A percentile compares a stretch with the other conserved stretches of the same genome.
phyloP scores from a whole-genome alignment of 257 asterid species.

The Rehmannia glutinosa region DNA sequence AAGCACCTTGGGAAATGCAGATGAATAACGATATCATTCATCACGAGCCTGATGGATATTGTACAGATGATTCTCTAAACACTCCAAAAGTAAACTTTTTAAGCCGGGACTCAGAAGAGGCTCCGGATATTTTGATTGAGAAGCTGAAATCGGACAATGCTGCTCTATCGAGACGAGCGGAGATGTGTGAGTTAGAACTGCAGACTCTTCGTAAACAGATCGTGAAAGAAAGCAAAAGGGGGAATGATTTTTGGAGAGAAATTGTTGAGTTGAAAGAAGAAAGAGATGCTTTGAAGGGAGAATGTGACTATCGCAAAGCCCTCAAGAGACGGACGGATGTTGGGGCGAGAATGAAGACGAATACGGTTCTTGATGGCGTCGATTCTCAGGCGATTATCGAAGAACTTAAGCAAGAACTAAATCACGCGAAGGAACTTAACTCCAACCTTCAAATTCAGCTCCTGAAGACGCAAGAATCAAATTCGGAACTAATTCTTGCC shows the following conservation, averaged over 20 bases:
- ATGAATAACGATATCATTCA: constrained; percentile 35
- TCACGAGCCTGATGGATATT: no score
- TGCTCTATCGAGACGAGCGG: constrained; percentile 64
- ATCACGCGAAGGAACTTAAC: constrained; percentile 62
- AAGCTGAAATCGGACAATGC: constrained; percentile 61
- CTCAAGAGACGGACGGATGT: constrained; percentile 25
- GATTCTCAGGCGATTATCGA: constrained; percentile 52
- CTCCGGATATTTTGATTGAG: constrained; percentile 38
- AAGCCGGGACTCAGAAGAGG: no score
- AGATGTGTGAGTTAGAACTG: constrained; percentile 72
- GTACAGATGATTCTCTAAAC: no score
- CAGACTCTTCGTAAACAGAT: constrained; percentile 91
- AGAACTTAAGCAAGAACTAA: constrained; percentile 77
- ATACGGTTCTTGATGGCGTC: constrained; percentile 41
- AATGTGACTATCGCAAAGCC: constrained; percentile 46
- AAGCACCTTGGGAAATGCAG: constrained; percentile 44
- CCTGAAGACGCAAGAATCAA: constrained; percentile 85
- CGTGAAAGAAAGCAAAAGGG: constrained; percentile 73
- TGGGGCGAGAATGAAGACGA: no score
- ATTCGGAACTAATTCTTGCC: constrained; percentile 85
- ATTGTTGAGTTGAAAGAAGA: constrained; percentile 59
- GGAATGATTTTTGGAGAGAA: constrained; percentile 58
- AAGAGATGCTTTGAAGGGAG: constrained; percentile 56
- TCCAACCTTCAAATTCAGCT: constrained; percentile 77
- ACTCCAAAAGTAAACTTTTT: no score